These are phyloP conservation scores for Trichoderma sp. DNA, from an alignment of 2,329 filamentous ascomycete species.

Conservation along the genomic window DNA sequence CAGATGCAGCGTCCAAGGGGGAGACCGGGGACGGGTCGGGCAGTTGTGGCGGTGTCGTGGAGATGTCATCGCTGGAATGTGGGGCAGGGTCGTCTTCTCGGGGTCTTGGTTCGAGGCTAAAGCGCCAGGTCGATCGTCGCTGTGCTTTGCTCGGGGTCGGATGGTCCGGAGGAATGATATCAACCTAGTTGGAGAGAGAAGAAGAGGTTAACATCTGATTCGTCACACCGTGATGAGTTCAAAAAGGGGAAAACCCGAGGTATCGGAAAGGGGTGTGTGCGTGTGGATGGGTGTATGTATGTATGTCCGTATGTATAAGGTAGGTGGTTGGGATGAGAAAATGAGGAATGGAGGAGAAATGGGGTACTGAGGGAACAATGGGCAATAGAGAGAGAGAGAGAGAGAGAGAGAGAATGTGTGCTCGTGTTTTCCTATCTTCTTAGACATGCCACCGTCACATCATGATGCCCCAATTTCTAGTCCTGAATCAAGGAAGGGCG, in stretches of 20 bases:
- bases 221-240: slow-evolving; percentile 33
- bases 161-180: slow-evolving; percentile 42
- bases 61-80: slow-evolving; percentile 33
- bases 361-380: slow-evolving; percentile 25
- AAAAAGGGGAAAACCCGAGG: neutral
- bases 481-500: slow-evolving; percentile 37
- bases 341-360: neutral
- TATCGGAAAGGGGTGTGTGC: slow-evolving; percentile 5
- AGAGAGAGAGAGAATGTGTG: slow-evolving; percentile 32
- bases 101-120: slow-evolving; percentile 43
- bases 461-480: slow-evolving; percentile 38
- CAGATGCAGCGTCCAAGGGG: slow-evolving; percentile 26
- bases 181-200: slow-evolving; percentile 39
- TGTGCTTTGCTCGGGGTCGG: slow-evolving; percentile 44
- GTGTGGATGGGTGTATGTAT: neutral
- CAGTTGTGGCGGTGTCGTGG: slow-evolving; percentile 28
- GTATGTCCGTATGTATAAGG: neutral
- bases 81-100: slow-evolving; percentile 34
- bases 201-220: slow-evolving; percentile 42
- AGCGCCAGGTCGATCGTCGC: slow-evolving; percentile 50
- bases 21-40: slow-evolving; percentile 28
- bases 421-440: slow-evolving; percentile 47
- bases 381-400: slow-evolving; percentile 21
- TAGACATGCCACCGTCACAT: slow-evolving; percentile 41
- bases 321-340: neutral